Base-by-base conservation (phyloP, 208 protist genomes). In the Trypanosoma conorhini region DNA sequence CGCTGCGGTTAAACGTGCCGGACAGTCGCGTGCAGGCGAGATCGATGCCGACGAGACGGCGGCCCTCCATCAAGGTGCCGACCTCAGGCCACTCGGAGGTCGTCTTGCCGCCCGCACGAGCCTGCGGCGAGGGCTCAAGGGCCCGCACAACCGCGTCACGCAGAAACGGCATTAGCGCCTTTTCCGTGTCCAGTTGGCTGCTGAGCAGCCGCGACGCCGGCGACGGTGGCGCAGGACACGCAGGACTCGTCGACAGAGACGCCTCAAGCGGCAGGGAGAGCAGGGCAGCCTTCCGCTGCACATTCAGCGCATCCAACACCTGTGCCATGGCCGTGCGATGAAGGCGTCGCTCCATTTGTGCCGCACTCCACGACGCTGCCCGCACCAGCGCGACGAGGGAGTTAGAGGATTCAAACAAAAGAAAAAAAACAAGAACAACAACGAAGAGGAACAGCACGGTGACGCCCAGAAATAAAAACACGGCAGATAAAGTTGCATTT, bases 1-100 rank as follows among this genome's bases (percentile, higher is more conserved):
- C 78, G 38, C 77, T 79, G n/a, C 90, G 83, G 64, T 85, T 96
- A 64, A 96, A 92, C 51, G 70, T 85, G 35, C 80, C 76, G 15
- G 84, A 86, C 42, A 96, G 51, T 31, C 71, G 72, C 22, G 65
- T 57, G 15, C 80, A 81, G 42, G 78, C 63, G 22, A 96, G 79
- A 70, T 93, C 71, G 52, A 96, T 52, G 2, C 60, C 57, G 5
- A 67, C 66, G 35, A 96, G 77, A 57, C 83, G 78, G 12, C 88
- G 78, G 2, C 90, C 87, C 73, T 96, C 87, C 50, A 96, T 69
- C 10, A 80, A 69, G 10, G 79, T 70, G 12, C 90, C 87, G 21
- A 92, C 61, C 62, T 85, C 81, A 46, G 24, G 71, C 8, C 73
- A 52, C 58, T 42, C 57, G 72, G 76, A 7, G 2, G 7, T 42